Evolutionary conservation across 495 filamentous ascomycete genomes (phyloP).

Genomic region (Pseudomonodictys pantanalensis): DNA sequence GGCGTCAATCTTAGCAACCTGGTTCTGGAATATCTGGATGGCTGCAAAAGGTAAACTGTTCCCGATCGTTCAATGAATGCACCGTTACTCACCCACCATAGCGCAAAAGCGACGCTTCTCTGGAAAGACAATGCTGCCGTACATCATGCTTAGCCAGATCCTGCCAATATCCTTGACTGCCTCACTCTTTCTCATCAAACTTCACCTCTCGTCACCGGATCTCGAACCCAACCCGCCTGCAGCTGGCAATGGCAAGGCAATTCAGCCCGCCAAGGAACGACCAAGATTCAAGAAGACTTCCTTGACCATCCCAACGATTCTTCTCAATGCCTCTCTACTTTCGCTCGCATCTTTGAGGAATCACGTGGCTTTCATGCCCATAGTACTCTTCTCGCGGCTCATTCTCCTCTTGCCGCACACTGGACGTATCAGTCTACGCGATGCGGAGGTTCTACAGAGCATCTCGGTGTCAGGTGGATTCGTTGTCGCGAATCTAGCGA

Average conservation of each 20-base stretch:
- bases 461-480: conserved; percentile 7
- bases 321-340: conserved; percentile 9
- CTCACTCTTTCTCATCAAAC: conserved; percentile 7
- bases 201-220: conserved; percentile 8
- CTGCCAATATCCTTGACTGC: conserved; percentile 11
- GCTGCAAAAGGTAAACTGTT: conserved; percentile 6
- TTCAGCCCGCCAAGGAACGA: background rate
- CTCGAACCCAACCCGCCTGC: background rate
- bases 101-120: background rate
- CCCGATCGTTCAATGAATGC: background rate
- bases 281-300: background rate
- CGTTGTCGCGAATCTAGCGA: conserved; percentile 3
- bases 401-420: conserved; percentile 9
- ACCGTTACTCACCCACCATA: background rate
- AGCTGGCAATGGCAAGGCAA: background rate
- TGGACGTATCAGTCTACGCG: background rate
- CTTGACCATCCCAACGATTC: conserved; percentile 4
- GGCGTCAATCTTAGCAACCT: conserved; percentile 2
- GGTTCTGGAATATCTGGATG: conserved; percentile 21
- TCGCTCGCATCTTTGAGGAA: conserved; percentile 1
- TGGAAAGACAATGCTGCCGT: background rate
- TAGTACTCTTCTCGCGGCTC: conserved; percentile 11
- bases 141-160: conserved; percentile 13
- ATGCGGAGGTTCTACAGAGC: background rate
- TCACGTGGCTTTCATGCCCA: conserved; percentile 1